A percentile compares a stretch with the other conserved stretches of the same genome.
These are phyloP conservation scores for Bacidia gigantensis DNA, from an alignment of 495 filamentous ascomycete species.

Conservation along the genomic window DNA sequence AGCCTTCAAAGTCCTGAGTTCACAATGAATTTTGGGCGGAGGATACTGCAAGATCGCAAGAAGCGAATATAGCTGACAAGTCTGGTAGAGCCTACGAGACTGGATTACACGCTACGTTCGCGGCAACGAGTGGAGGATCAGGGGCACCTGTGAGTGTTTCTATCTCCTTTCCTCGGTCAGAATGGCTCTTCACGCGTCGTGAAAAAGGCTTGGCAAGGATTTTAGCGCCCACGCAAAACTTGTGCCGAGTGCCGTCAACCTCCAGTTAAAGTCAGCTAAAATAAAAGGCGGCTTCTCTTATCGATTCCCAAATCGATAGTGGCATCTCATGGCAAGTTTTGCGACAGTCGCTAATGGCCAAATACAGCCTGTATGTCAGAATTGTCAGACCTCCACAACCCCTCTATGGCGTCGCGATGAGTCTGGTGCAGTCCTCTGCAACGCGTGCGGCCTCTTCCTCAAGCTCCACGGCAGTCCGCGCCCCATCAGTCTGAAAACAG, in stretches of 20 bases:
- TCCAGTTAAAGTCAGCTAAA: too few relatives aligned
- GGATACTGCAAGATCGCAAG: too few relatives aligned
- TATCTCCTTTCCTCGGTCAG: too few relatives aligned
- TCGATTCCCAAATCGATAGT: background rate
- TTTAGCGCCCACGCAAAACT: too few relatives aligned
- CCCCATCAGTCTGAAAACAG: slow-evolving; percentile 93
- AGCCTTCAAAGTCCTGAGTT: too few relatives aligned
- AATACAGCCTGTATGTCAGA: slow-evolving; percentile 90
- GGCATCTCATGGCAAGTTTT: slow-evolving; percentile 29
- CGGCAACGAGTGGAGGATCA: slow-evolving; percentile 51
- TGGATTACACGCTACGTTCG: slow-evolving; percentile 42
- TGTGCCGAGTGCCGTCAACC: too few relatives aligned
- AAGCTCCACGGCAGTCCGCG: slow-evolving; percentile 90
- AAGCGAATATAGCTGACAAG: slow-evolving; percentile 21
- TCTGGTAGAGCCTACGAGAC: slow-evolving; percentile 34
- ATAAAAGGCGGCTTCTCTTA: slow-evolving; percentile 13
- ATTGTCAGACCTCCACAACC: slow-evolving; percentile 90
- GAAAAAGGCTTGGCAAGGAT: slow-evolving; percentile 1
- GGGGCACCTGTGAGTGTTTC: slow-evolving; percentile 53
- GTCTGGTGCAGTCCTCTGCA: slow-evolving; percentile 92
- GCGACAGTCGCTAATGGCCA: slow-evolving; percentile 45
- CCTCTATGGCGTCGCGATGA: slow-evolving; percentile 97
- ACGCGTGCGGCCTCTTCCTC: slow-evolving; percentile 92
- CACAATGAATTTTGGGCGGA: too few relatives aligned
- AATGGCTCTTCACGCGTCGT: slow-evolving; percentile 3